Conservation (phyloP, 2,329 filamentous ascomycete species). For the Aureobasidium sp. region DNA sequence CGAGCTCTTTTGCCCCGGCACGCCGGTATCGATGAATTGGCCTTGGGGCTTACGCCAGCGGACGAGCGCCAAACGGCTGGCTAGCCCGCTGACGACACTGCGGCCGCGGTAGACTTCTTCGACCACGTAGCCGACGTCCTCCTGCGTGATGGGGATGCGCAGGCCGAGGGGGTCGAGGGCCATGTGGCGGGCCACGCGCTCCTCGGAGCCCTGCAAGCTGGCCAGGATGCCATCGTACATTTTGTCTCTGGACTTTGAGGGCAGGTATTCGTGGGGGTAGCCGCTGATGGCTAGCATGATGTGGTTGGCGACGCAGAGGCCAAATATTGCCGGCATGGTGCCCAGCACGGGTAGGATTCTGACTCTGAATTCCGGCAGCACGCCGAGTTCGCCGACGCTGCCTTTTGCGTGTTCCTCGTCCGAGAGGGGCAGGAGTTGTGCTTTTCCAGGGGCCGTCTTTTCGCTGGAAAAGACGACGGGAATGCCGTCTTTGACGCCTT, state of each 20-base stretch:
- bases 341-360: constrained; percentile 91
- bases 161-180: constrained; percentile 56
- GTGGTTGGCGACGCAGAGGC: constrained; percentile 84
- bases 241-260: constrained; percentile 75
- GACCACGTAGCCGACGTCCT: constrained; percentile 77
- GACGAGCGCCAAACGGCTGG: constrained; percentile 69
- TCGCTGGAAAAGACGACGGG: constrained; percentile 90
- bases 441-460: constrained; percentile 82
- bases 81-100: constrained; percentile 72
- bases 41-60: constrained; percentile 63
- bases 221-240: constrained; percentile 81
- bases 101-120: constrained; percentile 83
- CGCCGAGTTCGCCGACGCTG: constrained; percentile 73
- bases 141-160: constrained; percentile 65
- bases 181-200: constrained; percentile 56
- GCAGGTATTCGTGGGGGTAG: constrained; percentile 79
- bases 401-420: constrained; percentile 87
- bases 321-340: constrained; percentile 96
- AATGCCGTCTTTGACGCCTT: constrained; percentile 75
- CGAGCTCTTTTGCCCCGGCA: constrained; percentile 70
- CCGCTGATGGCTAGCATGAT: constrained; percentile 72
- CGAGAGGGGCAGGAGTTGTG: constrained; percentile 72
- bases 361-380: constrained; percentile 85
- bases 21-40: constrained; percentile 54
- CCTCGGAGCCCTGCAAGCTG: constrained; percentile 67